These are phyloP conservation scores for Trichoderma breve DNA, from an alignment of 2,329 filamentous ascomycete genomes.

Conservation along the genomic window DNA sequence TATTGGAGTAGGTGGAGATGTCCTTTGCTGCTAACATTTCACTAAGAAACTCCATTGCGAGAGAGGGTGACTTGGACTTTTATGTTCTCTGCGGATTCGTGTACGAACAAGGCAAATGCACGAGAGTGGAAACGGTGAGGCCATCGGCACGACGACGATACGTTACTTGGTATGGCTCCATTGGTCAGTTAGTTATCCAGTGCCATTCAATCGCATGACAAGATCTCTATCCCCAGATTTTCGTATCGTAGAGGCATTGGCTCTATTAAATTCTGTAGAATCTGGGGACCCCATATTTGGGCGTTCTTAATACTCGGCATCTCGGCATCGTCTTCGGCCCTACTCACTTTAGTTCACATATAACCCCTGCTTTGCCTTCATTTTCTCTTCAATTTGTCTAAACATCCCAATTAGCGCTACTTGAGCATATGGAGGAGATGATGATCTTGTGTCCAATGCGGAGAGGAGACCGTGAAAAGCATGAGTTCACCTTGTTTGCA, in stretches of 20 bases:
- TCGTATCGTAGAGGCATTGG: background rate
- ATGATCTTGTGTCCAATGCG: background rate
- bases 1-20: rapidly evolving
- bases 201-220: background rate
- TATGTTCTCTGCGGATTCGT: background rate
- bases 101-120: background rate
- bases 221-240: background rate
- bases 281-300: constrained; percentile 6
- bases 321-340: constrained; percentile 7
- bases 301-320: background rate
- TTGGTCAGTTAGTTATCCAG: background rate
- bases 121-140: background rate
- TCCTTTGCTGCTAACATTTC: background rate
- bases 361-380: background rate
- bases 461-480: background rate
- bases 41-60: too few relatives aligned
- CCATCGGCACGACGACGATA: background rate
- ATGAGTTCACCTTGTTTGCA: background rate
- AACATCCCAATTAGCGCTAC: background rate
- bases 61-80: background rate
- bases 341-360: background rate
- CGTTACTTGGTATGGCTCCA: background rate
- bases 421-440: background rate
- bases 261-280: background rate
- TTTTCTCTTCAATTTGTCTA: background rate